Evolutionary conservation across 2,329 filamentous ascomycete species (phyloP), one percentile per base, ranked within the genome.

Genomic region (Stemphylium vesicarium): DNA sequence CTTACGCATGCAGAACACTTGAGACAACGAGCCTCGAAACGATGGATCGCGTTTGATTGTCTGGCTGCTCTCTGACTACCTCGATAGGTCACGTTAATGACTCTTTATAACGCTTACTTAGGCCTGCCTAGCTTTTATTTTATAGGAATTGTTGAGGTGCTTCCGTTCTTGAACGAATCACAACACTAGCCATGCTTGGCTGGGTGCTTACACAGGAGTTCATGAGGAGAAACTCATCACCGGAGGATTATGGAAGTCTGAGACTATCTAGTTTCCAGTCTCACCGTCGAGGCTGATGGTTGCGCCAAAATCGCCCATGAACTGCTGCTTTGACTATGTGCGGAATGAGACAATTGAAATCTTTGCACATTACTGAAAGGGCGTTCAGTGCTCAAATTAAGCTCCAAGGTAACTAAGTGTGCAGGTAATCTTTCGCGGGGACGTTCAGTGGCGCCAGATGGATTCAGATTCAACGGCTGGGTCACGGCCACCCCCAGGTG

Each of bases 381-480:
- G 20, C 20, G 3, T 20, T 20, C 20, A 20, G 20, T 33, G 38
- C 42, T 56, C 15, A 47, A 20, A 18, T 11, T 26, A 20, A 40
- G 16, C 16, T 9, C 11, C 7, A 16, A 56, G 42, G 45, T 40
- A 11, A 50, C 55, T 13, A 46, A 54, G 50, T 55, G 40, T 38
- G 40, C 36, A 37, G 51, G 8, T 6, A 26, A 6, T 2, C 24
- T 26, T 20, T 20, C 20, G 4, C 20, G 20, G 20, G 20, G 20
- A 20, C 20, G 20, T 20, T 20, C 20, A 20, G 40, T 57, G 22
- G 50, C 44, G 10, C 40, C 41, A 8, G 12, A 39, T 9, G 35
- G 46, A 10, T 54, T 45, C 13, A 37, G 50, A 12, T 57, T 57
- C 15, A 45, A 57, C 33, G 39, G 50, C 13, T 57, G 50, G 44